Conservation (phyloP, 2,329 filamentous ascomycete genomes). For the Fusarium udum region DNA sequence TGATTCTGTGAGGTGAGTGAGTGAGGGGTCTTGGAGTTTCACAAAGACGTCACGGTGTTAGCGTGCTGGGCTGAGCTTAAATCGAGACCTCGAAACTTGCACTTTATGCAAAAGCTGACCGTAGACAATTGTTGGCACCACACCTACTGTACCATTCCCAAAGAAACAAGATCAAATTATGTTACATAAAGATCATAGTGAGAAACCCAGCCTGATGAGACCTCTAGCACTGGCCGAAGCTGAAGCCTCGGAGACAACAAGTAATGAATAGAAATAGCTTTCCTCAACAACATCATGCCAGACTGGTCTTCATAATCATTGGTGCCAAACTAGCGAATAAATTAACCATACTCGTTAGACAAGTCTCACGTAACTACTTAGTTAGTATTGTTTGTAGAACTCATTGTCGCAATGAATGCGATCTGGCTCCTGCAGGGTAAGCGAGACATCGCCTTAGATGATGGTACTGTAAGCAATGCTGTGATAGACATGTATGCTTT, state of each 20-base stretch:
- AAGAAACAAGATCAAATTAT: not conserved
- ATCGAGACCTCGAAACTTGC: not conserved
- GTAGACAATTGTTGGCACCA: accelerated
- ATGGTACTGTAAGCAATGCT: not conserved
- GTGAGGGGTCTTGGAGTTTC: not conserved
- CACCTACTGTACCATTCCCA: accelerated
- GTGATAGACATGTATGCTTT: not conserved
- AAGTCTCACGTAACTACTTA: not conserved
- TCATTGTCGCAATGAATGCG: not conserved
- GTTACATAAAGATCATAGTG: accelerated
- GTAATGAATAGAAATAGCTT: not conserved
- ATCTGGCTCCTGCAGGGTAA: not conserved
- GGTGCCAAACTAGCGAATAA: not conserved
- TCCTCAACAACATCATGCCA: not conserved
- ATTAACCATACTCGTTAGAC: not conserved
- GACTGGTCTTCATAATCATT: not conserved
- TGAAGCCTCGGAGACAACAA: not conserved
- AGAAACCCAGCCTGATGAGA: accelerated
- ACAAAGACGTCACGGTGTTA: not conserved
- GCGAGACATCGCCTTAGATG: not conserved
- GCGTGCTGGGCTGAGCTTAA: not conserved
- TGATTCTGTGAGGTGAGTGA: not conserved
- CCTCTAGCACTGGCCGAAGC: too few species aligned
- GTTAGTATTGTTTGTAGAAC: not conserved
- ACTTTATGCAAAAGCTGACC: too few species aligned